Base-by-base conservation (phyloP, 345 rosid species). In the Populus simonii region DNA sequence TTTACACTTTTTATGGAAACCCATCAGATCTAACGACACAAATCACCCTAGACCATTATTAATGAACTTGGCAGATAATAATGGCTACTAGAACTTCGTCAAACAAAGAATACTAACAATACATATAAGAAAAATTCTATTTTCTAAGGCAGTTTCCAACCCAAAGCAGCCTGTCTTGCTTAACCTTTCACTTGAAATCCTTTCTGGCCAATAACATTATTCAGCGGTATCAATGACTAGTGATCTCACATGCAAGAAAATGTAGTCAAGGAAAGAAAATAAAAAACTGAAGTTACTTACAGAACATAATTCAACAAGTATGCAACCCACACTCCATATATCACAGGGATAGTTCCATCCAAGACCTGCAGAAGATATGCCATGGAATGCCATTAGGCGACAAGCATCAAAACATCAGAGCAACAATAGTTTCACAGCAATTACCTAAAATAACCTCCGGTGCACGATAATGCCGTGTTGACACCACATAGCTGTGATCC, bases 261-360 rank as follows among this genome's bases (percentile, higher is more conserved):
- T 11, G 27, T 17, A 27, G 61, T 57, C 45, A 29, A 39, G 38
- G n/a, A 41, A 22, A 9, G 51, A 36, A n/a, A 27, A 33, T 29
- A 1, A 55, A 3, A 59, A 29, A 22, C 66, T 67, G 47, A 53
- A 57, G 67, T 41, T 68, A 84, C 94, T 82, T 84, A 90, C 97
- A 65, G 94, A 90, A 85, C 97, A 90, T 76, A 92, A 85, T 86
- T 92, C 94, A 75, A 89, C 88, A 74, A 92, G 89, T 82, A 92
- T 92, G 86, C 97, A 92, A 74, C 94, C 97, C 8, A 90, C 86
- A 77, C 94, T 92, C 94, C 93, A 92, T 76, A 92, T 73, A 78
- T 92, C 94, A 83, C 94, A 92, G 47, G 97, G 89, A 86, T 90
- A 90, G 72, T 90, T 90, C 97, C 94, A 92, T 81, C 97, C 94